Conservation (phyloP, 805 yeast species). For the Kregervanrija delftensis region DNA sequence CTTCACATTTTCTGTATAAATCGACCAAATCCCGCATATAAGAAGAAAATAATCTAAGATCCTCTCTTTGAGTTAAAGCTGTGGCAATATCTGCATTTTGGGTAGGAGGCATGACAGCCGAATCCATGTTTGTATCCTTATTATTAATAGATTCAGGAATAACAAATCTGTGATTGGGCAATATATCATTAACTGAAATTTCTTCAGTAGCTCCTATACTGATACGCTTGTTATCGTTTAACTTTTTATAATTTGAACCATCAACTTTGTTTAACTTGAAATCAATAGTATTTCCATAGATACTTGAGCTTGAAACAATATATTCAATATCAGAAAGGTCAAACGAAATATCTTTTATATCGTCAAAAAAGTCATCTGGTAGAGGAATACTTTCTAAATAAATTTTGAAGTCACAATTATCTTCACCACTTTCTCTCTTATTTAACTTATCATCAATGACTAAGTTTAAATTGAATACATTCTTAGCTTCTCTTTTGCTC, state of each 20-base stretch:
- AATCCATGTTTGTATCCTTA: constrained; percentile 9
- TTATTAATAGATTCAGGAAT: constrained; percentile 9
- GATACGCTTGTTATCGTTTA: too few species aligned
- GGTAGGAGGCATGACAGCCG: constrained; percentile 21
- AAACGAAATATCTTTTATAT: constrained; percentile 4
- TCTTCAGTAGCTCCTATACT: too few species aligned
- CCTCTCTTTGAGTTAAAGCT: constrained; percentile 31
- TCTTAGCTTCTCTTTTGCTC: constrained; percentile 17
- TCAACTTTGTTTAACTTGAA: constrained; percentile 1
- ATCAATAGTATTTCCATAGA: neutral
- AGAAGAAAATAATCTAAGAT: constrained; percentile 57
- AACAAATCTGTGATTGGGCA: constrained; percentile 6
- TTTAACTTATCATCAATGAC: constrained; percentile 10
- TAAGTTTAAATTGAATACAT: constrained; percentile 13
- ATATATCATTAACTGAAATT: neutral
- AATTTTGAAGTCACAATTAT: constrained; percentile 3
- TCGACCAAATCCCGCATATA: constrained; percentile 60
- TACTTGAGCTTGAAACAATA: neutral
- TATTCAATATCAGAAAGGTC: constrained; percentile 1
- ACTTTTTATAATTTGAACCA: too few species aligned
- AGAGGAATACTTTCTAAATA: neutral
- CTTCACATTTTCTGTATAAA: constrained; percentile 38
- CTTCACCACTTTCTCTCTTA: constrained; percentile 11
- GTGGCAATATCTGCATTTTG: constrained; percentile 27
- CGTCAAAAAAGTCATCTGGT: constrained; percentile 1